A percentile compares a stretch with the other conserved stretches of the same genome.
phyloP scores from a whole-genome alignment of 1,284 basidiomycete genomes.

The Golubevia sp. region DNA sequence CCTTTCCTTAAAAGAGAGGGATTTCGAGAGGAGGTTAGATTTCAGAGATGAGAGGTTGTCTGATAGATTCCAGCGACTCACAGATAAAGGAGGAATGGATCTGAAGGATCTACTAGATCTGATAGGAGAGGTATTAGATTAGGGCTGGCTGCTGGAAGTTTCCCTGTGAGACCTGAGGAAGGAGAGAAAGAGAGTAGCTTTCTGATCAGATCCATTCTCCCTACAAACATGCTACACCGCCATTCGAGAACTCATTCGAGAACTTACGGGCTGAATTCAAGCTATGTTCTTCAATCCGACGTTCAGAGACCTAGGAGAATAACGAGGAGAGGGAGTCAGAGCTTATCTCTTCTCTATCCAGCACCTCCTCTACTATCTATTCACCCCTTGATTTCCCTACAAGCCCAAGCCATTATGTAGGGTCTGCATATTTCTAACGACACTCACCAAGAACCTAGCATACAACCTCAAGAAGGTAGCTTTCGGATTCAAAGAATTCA shows the following conservation, averaged over 20 bases:
- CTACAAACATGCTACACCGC: too few species aligned
- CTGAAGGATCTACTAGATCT: conserved; percentile 36
- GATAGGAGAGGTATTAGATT: conserved; percentile 37
- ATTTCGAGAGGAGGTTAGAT: background rate
- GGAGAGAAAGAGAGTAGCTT: too few species aligned
- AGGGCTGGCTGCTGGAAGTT: conserved; percentile 23
- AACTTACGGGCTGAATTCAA: conserved; percentile 2
- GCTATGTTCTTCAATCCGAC: conserved; percentile 37
- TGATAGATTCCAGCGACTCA: too few species aligned
- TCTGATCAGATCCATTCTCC: too few species aligned
- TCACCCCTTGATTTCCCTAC: too few species aligned
- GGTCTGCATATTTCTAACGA: background rate
- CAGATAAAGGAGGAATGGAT: conserved; percentile 50
- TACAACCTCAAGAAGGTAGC: conserved; percentile 80
- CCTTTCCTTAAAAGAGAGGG: conserved; percentile 28
- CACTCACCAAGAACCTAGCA: conserved; percentile 78
- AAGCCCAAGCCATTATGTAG: too few species aligned
- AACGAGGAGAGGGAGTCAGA: too few species aligned
- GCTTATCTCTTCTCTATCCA: too few species aligned
- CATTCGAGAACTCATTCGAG: too few species aligned
- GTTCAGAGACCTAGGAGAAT: conserved; percentile 25
- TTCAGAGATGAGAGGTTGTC: too few species aligned
- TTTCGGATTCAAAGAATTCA: conserved; percentile 61
- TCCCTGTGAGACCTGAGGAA: conserved; percentile 8
- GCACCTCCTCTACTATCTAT: too few species aligned